Percentiles rank a stretch among this genome's conserved stretches.
Conservation (phyloP, 1,139 yeast genomes). For the Blastobotrys apis region DNA sequence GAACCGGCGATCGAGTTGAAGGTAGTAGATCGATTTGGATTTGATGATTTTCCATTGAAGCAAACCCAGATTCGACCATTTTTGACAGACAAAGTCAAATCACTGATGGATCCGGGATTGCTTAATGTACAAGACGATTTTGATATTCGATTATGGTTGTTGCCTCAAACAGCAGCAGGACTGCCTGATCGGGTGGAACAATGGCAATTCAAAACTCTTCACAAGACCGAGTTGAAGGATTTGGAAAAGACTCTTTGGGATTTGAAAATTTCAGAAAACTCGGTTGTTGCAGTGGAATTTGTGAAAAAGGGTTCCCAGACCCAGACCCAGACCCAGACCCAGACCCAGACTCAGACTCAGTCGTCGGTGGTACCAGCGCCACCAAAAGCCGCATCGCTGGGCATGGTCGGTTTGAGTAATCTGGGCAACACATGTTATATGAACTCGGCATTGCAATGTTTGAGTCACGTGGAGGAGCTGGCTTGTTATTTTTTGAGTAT, state of each 20-base stretch:
- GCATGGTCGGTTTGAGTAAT: conserved; percentile 66
- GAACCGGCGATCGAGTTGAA: conserved; percentile 3
- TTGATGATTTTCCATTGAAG: conserved; percentile 2
- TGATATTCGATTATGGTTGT: too few relatives aligned
- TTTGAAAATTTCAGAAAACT: conserved; percentile 1
- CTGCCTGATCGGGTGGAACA: too few relatives aligned
- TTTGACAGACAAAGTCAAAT: conserved; percentile 2
- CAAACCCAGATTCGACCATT: background rate
- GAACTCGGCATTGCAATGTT: conserved; percentile 93
- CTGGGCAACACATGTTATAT: conserved; percentile 94
- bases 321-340: background rate
- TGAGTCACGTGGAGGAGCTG: conserved; percentile 81
- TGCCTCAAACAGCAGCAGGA: too few relatives aligned
- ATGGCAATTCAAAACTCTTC: too few relatives aligned
- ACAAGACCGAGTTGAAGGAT: too few relatives aligned
- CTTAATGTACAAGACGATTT: too few relatives aligned
- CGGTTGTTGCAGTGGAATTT: conserved; percentile 8
- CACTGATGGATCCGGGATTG: conserved; percentile 6
- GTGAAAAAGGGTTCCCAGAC: too few relatives aligned
- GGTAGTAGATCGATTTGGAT: conserved; percentile 3
- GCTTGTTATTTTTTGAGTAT: conserved; percentile 56
- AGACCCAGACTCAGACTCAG: background rate
- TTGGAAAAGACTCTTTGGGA: conserved; percentile 4
- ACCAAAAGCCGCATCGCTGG: conserved; percentile 27
- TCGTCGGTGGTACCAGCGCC: background rate